phyloP scores from a whole-genome alignment of 2,329 filamentous ascomycete genomes.

The Trichoderma atroviride region DNA sequence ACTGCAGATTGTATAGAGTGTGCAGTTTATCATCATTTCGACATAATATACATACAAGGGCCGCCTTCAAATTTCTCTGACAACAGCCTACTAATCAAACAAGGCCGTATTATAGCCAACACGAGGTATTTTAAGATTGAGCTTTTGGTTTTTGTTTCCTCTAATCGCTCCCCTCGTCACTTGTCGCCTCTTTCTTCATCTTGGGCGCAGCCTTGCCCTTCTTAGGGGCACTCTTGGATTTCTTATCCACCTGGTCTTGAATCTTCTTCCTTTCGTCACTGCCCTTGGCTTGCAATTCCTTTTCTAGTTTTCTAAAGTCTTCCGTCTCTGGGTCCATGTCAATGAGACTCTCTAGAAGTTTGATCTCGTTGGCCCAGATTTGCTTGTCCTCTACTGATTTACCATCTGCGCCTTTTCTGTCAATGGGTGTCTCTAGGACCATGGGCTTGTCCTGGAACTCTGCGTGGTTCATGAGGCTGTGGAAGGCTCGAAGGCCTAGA shows the following conservation, averaged over 20 bases:
- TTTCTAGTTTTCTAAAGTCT: slow-evolving; percentile 69
- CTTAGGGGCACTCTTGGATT: slow-evolving; percentile 61
- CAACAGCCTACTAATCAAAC: background rate
- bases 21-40: background rate
- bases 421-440: slow-evolving; percentile 95
- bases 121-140: background rate
- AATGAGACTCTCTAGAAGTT: slow-evolving; percentile 84
- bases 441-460: slow-evolving; percentile 80
- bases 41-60: background rate
- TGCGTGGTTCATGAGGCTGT: slow-evolving; percentile 83
- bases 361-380: slow-evolving; percentile 93
- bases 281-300: slow-evolving; percentile 68
- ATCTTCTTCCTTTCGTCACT: slow-evolving; percentile 72
- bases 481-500: slow-evolving; percentile 85
- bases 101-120: background rate
- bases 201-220: slow-evolving; percentile 34
- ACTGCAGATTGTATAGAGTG: background rate
- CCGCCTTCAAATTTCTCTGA: background rate
- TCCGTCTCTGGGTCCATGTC: slow-evolving; percentile 77
- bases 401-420: slow-evolving; percentile 66
- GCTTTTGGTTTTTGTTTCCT: background rate
- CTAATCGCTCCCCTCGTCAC: slow-evolving; percentile 42
- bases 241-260: slow-evolving; percentile 78
- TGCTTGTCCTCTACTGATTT: slow-evolving; percentile 74
- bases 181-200: slow-evolving; percentile 40